Base-by-base conservation (phyloP, 192 early-diverging fungal species). In the Chytriomyces hyalinus region DNA sequence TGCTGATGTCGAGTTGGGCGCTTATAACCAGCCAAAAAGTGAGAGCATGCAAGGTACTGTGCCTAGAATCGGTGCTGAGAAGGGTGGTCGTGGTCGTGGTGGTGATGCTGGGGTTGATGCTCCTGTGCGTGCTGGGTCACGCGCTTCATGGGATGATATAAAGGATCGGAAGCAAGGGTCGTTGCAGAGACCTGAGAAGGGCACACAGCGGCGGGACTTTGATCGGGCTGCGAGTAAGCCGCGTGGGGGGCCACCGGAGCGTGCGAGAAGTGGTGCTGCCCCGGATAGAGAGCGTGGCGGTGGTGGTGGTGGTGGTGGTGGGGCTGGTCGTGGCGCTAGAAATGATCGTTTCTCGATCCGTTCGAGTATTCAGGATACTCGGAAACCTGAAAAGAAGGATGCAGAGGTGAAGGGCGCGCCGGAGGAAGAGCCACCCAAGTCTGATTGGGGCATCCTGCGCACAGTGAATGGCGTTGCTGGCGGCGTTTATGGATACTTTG, bases 401-500 rank as follows among this genome's bases (percentile, higher is more conserved):
- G 68, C 5, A 5, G 50, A 22, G 51, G 45, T 53, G 51, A 57
- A 11, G 10, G 50, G 6, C 26, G 36, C 10, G 51, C 9, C 8
- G 6, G 68, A 70, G 50, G 68, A 53, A 28, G 49, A 26, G 36
- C 4, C n/a, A 7, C 22, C 26, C 45, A 75, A 75, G 45, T 65
- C 73, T 24, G 73, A 75, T 43, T 75, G 73, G 73, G 73, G 73
- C 22, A 75, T 75, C 47, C 24, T 75, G 61, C 13, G 64, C 17
- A 75, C 73, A 7, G 73, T 47, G 13, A 65, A 65, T 46, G 73
- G 62, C 11, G 73, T 75, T 65, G 73, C 73, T 26, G 64, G 64
- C 22, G 73, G 73, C 9, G 62, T 75, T 6, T 75, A 75, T 51
- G 73, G 73, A 13, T 75, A 75, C 36, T 65, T 75, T 51, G 73